A percentile compares a stretch with the other conserved stretches of the same genome.
Conservation (phyloP, 2,329 filamentous ascomycete genomes). For the Colletotrichum sp. region DNA sequence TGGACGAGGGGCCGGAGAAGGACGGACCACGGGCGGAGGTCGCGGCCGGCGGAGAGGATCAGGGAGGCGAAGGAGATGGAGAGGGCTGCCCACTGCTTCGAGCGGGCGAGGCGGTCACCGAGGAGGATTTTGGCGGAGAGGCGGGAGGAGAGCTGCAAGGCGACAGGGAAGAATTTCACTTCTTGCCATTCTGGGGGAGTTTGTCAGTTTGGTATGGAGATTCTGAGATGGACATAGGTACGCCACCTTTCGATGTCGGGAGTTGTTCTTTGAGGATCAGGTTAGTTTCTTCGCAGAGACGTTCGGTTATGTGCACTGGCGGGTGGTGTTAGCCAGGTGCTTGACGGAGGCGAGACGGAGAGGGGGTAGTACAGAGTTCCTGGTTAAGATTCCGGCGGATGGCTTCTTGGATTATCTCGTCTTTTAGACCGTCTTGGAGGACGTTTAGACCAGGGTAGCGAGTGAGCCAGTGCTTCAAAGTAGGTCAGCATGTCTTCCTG, state of each 20-base stretch:
- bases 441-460: neutral
- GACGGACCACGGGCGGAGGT: slow-evolving; percentile 45
- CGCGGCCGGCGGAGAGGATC: slow-evolving; percentile 34
- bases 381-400: neutral
- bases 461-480: neutral
- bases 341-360: too few relatives aligned
- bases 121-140: slow-evolving; percentile 54
- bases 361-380: neutral
- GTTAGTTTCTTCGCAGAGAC: neutral
- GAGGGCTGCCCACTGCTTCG: slow-evolving; percentile 50
- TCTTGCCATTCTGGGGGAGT: slow-evolving; percentile 24
- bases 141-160: slow-evolving; percentile 42
- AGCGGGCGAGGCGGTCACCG: slow-evolving; percentile 46
- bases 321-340: neutral
- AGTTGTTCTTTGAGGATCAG: neutral
- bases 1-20: slow-evolving; percentile 45
- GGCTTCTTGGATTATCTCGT: neutral
- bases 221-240: neutral
- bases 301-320: neutral
- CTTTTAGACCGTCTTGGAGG: neutral
- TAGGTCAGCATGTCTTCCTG: neutral
- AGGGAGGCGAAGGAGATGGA: slow-evolving; percentile 44
- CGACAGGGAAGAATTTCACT: neutral
- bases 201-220: neutral
- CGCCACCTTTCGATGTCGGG: neutral